phyloP scores from a whole-genome alignment of 805 yeast genomes.

The Starmera caribaea region DNA sequence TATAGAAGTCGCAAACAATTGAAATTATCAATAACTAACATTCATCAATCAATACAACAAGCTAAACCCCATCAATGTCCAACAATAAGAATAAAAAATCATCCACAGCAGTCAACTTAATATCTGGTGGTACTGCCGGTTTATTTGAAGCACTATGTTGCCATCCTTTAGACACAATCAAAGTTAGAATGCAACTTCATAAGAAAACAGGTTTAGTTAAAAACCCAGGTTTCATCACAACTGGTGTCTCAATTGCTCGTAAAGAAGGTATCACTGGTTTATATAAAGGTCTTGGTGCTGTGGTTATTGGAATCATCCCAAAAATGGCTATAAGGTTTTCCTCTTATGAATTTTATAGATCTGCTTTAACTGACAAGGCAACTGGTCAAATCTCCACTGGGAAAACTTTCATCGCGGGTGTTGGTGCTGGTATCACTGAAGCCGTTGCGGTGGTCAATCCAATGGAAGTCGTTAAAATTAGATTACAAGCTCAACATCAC shows the following conservation, averaged over 20 bases:
- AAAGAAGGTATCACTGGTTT: slow-evolving; percentile 80
- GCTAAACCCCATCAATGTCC: slow-evolving; percentile 4
- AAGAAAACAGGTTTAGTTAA: slow-evolving; percentile 54
- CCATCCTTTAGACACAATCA: slow-evolving; percentile 96
- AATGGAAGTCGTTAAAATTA: slow-evolving; percentile 93
- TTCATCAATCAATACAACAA: not conserved
- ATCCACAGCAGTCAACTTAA: slow-evolving; percentile 49
- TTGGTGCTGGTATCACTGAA: slow-evolving; percentile 95
- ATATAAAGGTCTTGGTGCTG: slow-evolving; percentile 96
- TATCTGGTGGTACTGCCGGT: slow-evolving; percentile 97
- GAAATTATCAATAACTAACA: not conserved
- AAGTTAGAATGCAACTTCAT: slow-evolving; percentile 93
- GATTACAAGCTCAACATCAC: slow-evolving; percentile 92
- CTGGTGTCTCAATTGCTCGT: slow-evolving; percentile 69
- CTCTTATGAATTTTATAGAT: slow-evolving; percentile 83
- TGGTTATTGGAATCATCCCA: slow-evolving; percentile 93
- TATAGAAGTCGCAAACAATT: too few relatives aligned
- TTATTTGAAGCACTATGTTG: slow-evolving; percentile 95
- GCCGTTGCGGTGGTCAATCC: slow-evolving; percentile 94
- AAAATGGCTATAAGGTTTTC: slow-evolving; percentile 97
- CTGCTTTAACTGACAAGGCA: slow-evolving; percentile 45
- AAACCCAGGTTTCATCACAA: slow-evolving; percentile 77
- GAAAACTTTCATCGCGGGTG: slow-evolving; percentile 83
- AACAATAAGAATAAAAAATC: slow-evolving; percentile 25
- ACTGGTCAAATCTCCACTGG: slow-evolving; percentile 63